phyloP scores from a whole-genome alignment of 73 alveolate species.

The Paramecium octaurelia region DNA sequence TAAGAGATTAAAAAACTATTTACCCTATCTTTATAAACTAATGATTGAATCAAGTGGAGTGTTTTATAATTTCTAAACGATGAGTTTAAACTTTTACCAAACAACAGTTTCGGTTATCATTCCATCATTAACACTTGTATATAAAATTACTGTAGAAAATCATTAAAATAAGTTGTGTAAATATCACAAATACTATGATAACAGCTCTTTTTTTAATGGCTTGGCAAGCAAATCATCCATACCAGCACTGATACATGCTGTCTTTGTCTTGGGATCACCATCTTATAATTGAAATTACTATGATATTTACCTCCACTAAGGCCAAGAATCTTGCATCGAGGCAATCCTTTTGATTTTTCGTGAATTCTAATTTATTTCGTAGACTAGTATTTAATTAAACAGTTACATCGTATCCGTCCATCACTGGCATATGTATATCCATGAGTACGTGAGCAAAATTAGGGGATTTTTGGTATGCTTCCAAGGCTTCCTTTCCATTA shows the following conservation, averaged over 20 bases:
- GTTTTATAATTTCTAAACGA: background rate
- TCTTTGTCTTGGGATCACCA: background rate
- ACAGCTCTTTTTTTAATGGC: constrained; percentile 14
- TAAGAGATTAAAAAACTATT: background rate
- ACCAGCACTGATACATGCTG: constrained; percentile 1
- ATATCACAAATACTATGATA: background rate
- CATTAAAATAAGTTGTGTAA: background rate
- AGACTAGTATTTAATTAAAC: background rate
- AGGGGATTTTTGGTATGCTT: background rate
- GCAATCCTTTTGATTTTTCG: background rate
- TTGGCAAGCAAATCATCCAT: background rate
- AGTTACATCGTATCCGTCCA: background rate
- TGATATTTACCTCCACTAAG: background rate
- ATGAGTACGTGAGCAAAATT: background rate
- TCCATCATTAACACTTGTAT: background rate
- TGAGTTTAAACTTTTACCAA: background rate
- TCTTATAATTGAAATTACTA: background rate
- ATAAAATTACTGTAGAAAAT: background rate
- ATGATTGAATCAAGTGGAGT: background rate
- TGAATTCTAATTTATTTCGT: background rate
- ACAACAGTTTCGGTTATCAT: background rate
- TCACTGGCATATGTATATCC: constrained; percentile 39
- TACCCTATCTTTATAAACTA: background rate
- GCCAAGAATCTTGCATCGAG: background rate
- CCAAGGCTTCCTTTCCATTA: constrained; percentile 41